A percentile compares a stretch with the other conserved stretches of the same genome.
These are phyloP conservation scores for Datura wrightii DNA, from an alignment of 257 asterid genomes.

Conservation along the genomic window DNA sequence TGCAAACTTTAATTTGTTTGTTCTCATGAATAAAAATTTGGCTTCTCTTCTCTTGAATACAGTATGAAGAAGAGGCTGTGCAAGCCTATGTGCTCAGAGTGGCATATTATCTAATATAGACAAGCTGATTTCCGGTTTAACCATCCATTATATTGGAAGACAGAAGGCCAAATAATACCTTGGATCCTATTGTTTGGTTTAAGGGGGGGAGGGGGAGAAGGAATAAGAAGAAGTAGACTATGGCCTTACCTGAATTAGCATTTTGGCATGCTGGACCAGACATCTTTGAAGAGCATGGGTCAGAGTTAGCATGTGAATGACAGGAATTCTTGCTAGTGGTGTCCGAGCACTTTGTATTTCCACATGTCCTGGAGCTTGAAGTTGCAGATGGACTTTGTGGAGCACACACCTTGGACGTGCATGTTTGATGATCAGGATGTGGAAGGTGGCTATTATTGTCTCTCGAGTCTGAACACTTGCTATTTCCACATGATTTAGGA, in stretches of 20 bases:
- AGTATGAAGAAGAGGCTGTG: neutral
- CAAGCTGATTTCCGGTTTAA: neutral
- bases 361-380: neutral
- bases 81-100: neutral
- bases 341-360: conserved; percentile 8
- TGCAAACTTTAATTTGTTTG: neutral
- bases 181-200: neutral
- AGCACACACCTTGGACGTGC: conserved; percentile 18
- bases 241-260: neutral
- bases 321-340: conserved; percentile 22
- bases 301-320: conserved; percentile 1
- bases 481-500: conserved; percentile 26
- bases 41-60: conserved; percentile 16
- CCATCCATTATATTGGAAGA: neutral
- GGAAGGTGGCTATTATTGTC: neutral
- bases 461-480: neutral
- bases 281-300: neutral
- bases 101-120: neutral
- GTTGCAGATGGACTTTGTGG: conserved; percentile 13
- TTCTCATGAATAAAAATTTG: neutral
- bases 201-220: neutral
- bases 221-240: neutral
- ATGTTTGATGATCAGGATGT: conserved; percentile 14
- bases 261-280: conserved; percentile 3
- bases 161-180: neutral